These are phyloP conservation scores for Calonectria hawksworthii DNA, from an alignment of 2,329 filamentous ascomycete genomes.

Conservation along the genomic window DNA sequence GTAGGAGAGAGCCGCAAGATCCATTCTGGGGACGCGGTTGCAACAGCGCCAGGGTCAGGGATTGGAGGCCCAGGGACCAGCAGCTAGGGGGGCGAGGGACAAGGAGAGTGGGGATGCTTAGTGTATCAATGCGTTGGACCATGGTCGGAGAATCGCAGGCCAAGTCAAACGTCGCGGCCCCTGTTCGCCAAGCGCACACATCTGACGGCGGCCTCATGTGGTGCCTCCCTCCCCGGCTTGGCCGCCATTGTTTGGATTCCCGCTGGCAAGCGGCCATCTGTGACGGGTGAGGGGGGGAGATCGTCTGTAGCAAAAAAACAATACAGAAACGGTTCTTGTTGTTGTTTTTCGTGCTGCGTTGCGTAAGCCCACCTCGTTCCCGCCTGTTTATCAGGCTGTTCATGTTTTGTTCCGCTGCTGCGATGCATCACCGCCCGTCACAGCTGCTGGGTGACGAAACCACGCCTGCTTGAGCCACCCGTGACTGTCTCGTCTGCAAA, in stretches of 20 bases:
- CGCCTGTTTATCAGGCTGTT: not conserved
- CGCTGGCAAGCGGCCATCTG: not conserved
- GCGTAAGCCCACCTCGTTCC: not conserved
- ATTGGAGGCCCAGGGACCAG: constrained; percentile 30
- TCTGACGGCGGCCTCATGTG: constrained; percentile 14
- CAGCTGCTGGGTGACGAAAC: constrained; percentile 24
- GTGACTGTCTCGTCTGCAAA: constrained; percentile 16
- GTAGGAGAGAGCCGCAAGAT: constrained; percentile 47
- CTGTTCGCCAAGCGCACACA: not conserved
- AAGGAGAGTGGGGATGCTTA: constrained; percentile 31
- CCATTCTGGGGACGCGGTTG: constrained; percentile 43
- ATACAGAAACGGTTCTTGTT: not conserved
- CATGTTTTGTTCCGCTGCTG: not conserved
- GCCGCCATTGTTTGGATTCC: constrained; percentile 15
- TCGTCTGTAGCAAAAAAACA: not conserved
- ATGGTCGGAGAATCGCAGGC: constrained; percentile 37
- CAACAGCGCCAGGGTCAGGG: constrained; percentile 32
- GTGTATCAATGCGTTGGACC: constrained; percentile 38
- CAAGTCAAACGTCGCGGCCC: constrained; percentile 44
- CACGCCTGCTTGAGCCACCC: constrained; percentile 16
- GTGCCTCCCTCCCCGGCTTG: not conserved
- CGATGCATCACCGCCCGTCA: constrained; percentile 14
- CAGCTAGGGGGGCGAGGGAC: constrained; percentile 33
- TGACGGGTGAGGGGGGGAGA: not conserved
- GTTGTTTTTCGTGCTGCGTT: not conserved